Evolutionary conservation across 306 rosid species (phyloP), one percentile per base, ranked within the genome.

Genomic region (Pterocarpus santalinus): DNA sequence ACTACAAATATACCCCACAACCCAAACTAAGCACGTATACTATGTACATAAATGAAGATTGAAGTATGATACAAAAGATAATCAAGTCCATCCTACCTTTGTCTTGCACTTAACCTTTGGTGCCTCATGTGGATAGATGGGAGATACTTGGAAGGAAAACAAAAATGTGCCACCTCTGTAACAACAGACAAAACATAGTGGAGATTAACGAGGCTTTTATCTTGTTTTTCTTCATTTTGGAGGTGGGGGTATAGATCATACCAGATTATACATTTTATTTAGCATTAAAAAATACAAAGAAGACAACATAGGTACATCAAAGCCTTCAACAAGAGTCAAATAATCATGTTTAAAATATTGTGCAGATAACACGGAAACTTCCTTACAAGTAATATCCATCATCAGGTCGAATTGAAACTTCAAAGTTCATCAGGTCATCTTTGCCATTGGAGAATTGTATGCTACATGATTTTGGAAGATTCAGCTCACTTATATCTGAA

Each of bases 61-160:
- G 39, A 69, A 61, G 16, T 36, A 61, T 36, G 30, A 58, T 30
- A n/a, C n/a, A 34, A 71, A 16, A 35, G 53, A 67, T 73, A 64
- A 84, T 51, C 41, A 64, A 61, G 70, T 60, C 38, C 46, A 65
- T 51, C 75, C 76, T 91, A 95, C 98, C 97, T 92, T 92, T 78
- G 97, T 92, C 92, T 92, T 92, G 87, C 98, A 92, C 90, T 95
- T 92, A 72, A 94, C 98, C 85, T 95, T 95, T 13, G 95, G 97
- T 72, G 97, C 97, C 83, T 95, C 97, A 8, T 95, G 95, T 32
- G 98, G 98, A 88, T 95, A 91, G 83, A 89, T 82, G 66, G 94
- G 89, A 65, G 89, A 89, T 67, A 94, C 97, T 77, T 89, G 87
- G 80, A 94, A 94, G 72, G 97, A 72, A 82, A 94, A 94, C 81